A percentile compares a stretch with the other conserved stretches of the same genome.
Evolutionary conservation across 148 eudicot species (phyloP).

Genomic region (Simmondsia chinensis): DNA sequence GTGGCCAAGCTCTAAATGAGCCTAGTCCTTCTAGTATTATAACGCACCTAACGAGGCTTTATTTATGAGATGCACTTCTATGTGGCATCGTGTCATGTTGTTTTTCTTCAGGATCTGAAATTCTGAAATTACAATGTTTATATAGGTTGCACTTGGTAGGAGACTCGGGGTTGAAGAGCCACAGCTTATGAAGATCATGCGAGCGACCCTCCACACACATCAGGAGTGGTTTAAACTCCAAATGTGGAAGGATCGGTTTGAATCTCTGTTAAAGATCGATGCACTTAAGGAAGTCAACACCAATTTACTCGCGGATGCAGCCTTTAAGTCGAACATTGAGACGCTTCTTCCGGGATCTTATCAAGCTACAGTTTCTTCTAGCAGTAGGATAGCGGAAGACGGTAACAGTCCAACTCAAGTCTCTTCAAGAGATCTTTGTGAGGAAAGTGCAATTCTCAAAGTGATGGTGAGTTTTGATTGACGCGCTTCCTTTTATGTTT

Average conservation of each 20-base stretch:
- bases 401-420: slow-evolving; percentile 60
- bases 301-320: slow-evolving; percentile 36
- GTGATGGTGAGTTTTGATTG: slow-evolving; percentile 69
- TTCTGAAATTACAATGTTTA: slow-evolving; percentile 4
- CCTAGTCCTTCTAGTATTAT: too few relatives aligned
- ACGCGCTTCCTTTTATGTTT: not conserved
- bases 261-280: slow-evolving; percentile 69
- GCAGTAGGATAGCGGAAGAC: slow-evolving; percentile 58
- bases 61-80: too few relatives aligned
- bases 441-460: slow-evolving; percentile 78
- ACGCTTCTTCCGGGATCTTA: slow-evolving; percentile 44
- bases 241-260: slow-evolving; percentile 87
- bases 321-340: slow-evolving; percentile 36
- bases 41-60: too few relatives aligned
- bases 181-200: slow-evolving; percentile 71
- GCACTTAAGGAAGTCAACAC: slow-evolving; percentile 45
- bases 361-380: slow-evolving; percentile 56
- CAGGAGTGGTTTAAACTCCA: slow-evolving; percentile 88
- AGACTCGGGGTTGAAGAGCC: slow-evolving; percentile 87
- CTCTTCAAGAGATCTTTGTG: slow-evolving; percentile 48
- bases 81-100: too few relatives aligned
- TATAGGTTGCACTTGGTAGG: slow-evolving; percentile 71
- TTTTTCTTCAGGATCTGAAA: too few relatives aligned
- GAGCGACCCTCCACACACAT: slow-evolving; percentile 62
- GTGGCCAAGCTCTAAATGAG: too few relatives aligned